Percentiles rank a stretch among this genome's conserved stretches.
Evolutionary conservation across 306 rosid species (phyloP).

Genomic region (Trichosanthes cucumerina): DNA sequence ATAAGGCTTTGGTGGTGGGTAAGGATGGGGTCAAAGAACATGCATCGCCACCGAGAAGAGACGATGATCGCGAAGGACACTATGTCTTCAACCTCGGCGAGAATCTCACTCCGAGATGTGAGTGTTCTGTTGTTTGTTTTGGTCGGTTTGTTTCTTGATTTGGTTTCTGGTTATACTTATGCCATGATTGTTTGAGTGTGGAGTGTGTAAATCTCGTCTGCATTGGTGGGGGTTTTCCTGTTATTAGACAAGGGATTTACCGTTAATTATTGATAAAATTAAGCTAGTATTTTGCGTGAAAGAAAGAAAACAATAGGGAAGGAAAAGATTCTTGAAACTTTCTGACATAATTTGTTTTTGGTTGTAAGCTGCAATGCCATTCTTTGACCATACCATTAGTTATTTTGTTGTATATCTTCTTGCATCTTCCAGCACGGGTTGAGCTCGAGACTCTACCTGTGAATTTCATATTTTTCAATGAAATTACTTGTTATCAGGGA

Average conservation of each 20-base stretch:
- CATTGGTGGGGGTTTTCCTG: neutral
- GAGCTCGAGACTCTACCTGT: neutral
- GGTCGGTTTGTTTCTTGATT: neutral
- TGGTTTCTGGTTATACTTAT: neutral
- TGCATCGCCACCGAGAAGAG: constrained; percentile 75
- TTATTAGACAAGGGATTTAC: neutral
- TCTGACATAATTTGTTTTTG: neutral
- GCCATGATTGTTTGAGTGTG: neutral
- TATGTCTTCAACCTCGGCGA: constrained; percentile 79
- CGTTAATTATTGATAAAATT: neutral
- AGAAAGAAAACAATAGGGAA: neutral
- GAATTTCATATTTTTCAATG: neutral
- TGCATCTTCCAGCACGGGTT: neutral
- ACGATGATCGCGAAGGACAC: constrained; percentile 94
- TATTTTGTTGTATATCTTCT: neutral
- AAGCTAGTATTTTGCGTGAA: neutral
- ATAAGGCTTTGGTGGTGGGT: constrained; percentile 28
- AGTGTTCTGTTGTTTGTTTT: constrained; percentile 3
- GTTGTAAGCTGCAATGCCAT: neutral
- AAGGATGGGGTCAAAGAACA: constrained; percentile 38
- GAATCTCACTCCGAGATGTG: constrained; percentile 93
- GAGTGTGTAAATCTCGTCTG: neutral
- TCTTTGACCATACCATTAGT: neutral
- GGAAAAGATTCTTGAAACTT: neutral
- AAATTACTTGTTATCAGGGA: neutral